Evolutionary conservation across 192 early-diverging fungal species (phyloP).

Genomic region (Oehlia diaphana): DNA sequence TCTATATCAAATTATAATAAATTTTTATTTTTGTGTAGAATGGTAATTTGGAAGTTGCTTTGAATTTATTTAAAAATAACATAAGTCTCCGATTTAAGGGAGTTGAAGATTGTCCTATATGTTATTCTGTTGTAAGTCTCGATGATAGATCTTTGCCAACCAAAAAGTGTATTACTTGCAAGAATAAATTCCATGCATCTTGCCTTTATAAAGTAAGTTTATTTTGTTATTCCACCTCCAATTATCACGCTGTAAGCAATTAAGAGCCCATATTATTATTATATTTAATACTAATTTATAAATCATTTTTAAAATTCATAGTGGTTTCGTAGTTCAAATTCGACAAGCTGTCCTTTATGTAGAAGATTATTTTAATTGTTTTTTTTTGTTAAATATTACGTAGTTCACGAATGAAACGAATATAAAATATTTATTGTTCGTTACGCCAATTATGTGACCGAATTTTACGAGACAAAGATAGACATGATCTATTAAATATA

Average conservation of each 20-base stretch:
- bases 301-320: slow-evolving; percentile 17
- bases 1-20: slow-evolving; percentile 53
- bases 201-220: slow-evolving; percentile 83
- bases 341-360: slow-evolving; percentile 59
- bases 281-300: not conserved
- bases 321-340: slow-evolving; percentile 65
- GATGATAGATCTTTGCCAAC: slow-evolving; percentile 84
- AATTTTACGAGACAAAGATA: too few species aligned
- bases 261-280: not conserved
- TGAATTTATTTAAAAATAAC: slow-evolving; percentile 81
- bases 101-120: slow-evolving; percentile 97
- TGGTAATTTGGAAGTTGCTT: slow-evolving; percentile 75
- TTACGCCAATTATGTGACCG: too few species aligned
- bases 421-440: too few species aligned
- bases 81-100: slow-evolving; percentile 91
- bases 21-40: slow-evolving; percentile 69
- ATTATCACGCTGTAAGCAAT: too few species aligned
- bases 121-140: slow-evolving; percentile 93
- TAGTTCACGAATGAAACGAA: too few species aligned
- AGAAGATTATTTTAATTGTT: slow-evolving; percentile 53
- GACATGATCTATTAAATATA: too few species aligned
- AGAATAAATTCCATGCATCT: slow-evolving; percentile 90
- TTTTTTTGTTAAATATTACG: not conserved
- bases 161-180: slow-evolving; percentile 91
- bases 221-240: not conserved